Evolutionary conservation across 805 yeast genomes (phyloP), one percentile per base, ranked within the genome.

Genomic region (Spathaspora hagerdaliae): DNA sequence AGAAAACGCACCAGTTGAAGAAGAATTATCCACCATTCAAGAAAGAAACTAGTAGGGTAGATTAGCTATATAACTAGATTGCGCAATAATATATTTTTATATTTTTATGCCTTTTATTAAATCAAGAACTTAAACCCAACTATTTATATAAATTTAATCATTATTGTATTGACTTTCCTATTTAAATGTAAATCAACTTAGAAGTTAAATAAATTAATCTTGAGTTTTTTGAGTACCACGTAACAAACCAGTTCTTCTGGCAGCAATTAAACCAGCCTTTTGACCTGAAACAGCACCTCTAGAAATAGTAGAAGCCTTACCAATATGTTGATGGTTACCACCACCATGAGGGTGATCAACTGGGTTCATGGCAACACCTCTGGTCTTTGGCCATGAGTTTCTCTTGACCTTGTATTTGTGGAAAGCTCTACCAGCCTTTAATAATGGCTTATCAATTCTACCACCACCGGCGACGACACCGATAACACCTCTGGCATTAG

Each of bases 311-410:
- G 69, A 64, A 56, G 69, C 69, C 59, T 64, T 64, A 50, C 51
- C 65, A 58, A 60, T 60, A 47, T 60, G 65, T 54, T 60, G 65
- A 61, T 64, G 69, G 68, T 64, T 64, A 92, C 99, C 99, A 92
- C 99, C 98, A 88, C 99, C 99, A 78, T 92, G 99, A 76, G 99
- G 99, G 83, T 92, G 99, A 77, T 92, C 99, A 76, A 92, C 99
- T 77, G 98, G 98, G 83, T 92, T 92, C 99, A 94, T 92, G 75
- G 99, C 99, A 74, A 92, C 98, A 92, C 98, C 99, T 83, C 98
- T 90, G 72, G 98, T 94, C 87, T 89, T 91, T 80, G 99, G 99
- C 98, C 98, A 94, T 61, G 96, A 89, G 96, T 94, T 90, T 82
- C 98, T 85, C 95, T 94, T 94, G 69, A 91, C 96, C 80, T 78